phyloP scores from a whole-genome alignment of 2,329 filamentous ascomycete species.

The Aspergillus quadricinctus region DNA sequence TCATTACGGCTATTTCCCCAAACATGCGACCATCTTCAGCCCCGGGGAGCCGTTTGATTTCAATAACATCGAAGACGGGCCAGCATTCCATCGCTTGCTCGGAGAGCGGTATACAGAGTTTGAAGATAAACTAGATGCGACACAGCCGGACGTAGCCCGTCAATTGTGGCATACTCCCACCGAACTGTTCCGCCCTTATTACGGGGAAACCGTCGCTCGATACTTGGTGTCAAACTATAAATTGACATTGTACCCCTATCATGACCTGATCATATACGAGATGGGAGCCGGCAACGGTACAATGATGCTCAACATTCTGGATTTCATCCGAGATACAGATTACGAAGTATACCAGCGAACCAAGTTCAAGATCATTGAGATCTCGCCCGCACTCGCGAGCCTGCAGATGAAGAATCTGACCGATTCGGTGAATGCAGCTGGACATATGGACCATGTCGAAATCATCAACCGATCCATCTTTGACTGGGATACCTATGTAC shows the following conservation, averaged over 20 bases:
- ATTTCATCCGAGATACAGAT: conserved; percentile 87
- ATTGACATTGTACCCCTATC: conserved; percentile 86
- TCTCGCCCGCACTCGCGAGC: conserved; percentile 73
- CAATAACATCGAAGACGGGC: conserved; percentile 71
- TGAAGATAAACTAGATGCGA: conserved; percentile 77
- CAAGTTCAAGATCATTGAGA: conserved; percentile 93
- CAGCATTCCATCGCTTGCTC: conserved; percentile 73
- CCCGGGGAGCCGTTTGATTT: conserved; percentile 92
- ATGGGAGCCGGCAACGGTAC: conserved; percentile 98
- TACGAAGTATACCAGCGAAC: conserved; percentile 92
- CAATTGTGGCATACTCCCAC: conserved; percentile 99
- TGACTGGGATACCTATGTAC: conserved; percentile 84
- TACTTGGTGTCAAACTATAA: conserved; percentile 97
- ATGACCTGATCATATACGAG: conserved; percentile 97
- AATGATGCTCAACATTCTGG: conserved; percentile 95
- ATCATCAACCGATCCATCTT: conserved; percentile 95
- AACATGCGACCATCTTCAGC: conserved; percentile 92
- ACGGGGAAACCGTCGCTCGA: conserved; percentile 93
- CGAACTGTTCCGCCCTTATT: conserved; percentile 92
- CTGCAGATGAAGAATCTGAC: conserved; percentile 70
- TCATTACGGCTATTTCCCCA: conserved; percentile 92
- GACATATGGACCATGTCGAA: conserved; percentile 80
- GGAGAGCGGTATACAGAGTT: conserved; percentile 81
- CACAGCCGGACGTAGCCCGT: conserved; percentile 67
- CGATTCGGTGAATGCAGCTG: conserved; percentile 61